These are phyloP conservation scores for Chenopodium berlandieri DNA, from an alignment of 148 eudicot species.

Conservation along the genomic window DNA sequence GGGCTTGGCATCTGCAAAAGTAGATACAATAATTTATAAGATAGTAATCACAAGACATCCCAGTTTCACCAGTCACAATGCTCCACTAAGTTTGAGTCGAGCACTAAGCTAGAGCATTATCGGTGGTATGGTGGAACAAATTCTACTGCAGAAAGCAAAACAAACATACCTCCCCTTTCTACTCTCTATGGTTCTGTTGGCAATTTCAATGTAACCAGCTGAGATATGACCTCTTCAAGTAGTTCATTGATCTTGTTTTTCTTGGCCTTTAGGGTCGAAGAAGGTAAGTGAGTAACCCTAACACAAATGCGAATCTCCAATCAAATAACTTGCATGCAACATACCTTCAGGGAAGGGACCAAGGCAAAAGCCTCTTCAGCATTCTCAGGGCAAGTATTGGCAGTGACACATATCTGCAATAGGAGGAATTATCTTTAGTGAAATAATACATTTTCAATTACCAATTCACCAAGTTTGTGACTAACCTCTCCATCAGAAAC, in stretches of 20 bases:
- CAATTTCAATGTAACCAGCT: conserved; percentile 45
- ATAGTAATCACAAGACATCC: background rate
- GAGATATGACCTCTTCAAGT: conserved; percentile 47
- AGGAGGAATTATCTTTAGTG: background rate
- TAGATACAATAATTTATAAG: background rate
- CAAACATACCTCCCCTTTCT: background rate
- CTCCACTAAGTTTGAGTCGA: background rate
- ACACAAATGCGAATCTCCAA: conserved; percentile 5
- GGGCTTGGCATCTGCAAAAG: background rate
- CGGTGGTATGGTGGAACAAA: background rate
- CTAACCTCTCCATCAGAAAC: conserved; percentile 77
- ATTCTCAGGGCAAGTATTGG: conserved; percentile 66
- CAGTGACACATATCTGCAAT: conserved; percentile 75
- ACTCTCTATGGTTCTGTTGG: conserved; percentile 31
- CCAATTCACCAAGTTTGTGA: conserved; percentile 5
- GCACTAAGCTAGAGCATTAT: background rate
- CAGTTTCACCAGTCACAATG: background rate
- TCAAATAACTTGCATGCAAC: background rate
- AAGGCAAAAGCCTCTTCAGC: conserved; percentile 70
- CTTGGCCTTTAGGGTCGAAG: conserved; percentile 44
- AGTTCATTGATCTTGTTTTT: conserved; percentile 44
- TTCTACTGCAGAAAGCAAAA: background rate
- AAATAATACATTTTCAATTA: background rate
- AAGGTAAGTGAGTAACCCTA: background rate
- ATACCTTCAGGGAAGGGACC: conserved; percentile 82